These are phyloP conservation scores for Margaritispora aquatica DNA, from an alignment of 495 filamentous ascomycete species.

Conservation along the genomic window DNA sequence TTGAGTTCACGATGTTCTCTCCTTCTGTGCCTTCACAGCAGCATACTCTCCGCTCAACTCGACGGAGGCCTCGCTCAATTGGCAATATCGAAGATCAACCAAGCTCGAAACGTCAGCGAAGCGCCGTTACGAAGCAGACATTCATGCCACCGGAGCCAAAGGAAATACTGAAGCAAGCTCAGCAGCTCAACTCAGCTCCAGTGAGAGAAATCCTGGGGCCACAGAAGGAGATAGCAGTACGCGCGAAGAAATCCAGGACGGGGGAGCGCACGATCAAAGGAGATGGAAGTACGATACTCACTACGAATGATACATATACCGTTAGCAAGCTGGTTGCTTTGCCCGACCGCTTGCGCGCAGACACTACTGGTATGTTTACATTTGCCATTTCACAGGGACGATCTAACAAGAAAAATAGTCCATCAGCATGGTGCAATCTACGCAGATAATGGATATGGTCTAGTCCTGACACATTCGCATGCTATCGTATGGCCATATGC, in stretches of 20 bases:
- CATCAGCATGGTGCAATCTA: slow-evolving; percentile 59
- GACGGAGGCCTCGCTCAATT: slow-evolving; percentile 57
- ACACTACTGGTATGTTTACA: slow-evolving; percentile 49
- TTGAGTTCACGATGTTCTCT: slow-evolving; percentile 19
- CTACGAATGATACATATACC: slow-evolving; percentile 77
- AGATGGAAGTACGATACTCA: slow-evolving; percentile 59
- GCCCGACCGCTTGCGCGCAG: slow-evolving; percentile 63
- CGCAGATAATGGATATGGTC: slow-evolving; percentile 61
- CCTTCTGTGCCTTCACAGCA: slow-evolving; percentile 29
- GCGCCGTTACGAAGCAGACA: slow-evolving; percentile 51
- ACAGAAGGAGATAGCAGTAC: slow-evolving; percentile 51
- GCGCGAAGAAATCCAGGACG: slow-evolving; percentile 51
- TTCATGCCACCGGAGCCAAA: slow-evolving; percentile 40
- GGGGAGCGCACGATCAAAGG: slow-evolving; percentile 47
- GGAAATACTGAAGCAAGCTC: slow-evolving; percentile 30
- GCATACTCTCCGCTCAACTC: slow-evolving; percentile 49
- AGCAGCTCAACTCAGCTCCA: slow-evolving; percentile 37
- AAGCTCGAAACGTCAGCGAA: slow-evolving; percentile 67
- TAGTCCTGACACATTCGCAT: slow-evolving; percentile 70
- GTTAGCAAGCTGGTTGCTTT: slow-evolving; percentile 79
- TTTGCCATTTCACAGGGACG: not conserved
- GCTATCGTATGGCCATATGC: slow-evolving; percentile 89
- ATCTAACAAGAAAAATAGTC: slow-evolving; percentile 25
- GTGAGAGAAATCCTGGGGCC: slow-evolving; percentile 32
- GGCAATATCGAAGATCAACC: slow-evolving; percentile 58